Base-by-base conservation (phyloP, 441 rosid genomes). In the Pelargonium australe region DNA sequence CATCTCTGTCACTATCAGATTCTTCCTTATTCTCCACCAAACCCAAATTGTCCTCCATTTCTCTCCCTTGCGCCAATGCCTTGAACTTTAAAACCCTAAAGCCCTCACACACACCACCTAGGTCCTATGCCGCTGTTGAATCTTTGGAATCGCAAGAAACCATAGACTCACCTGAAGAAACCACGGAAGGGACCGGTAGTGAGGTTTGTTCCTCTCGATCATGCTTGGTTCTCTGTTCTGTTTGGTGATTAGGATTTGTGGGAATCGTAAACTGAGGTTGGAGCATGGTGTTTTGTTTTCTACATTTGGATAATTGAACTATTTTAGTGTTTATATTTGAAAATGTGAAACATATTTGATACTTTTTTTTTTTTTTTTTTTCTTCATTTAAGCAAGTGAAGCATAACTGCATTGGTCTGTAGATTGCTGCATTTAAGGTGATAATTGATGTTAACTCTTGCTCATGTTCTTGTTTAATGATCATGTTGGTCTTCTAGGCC, bases 121-220 rank as follows among this genome's bases (percentile, higher is more conserved):
- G 78, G 83, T 72, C 83, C 69, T 82, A 75, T 70, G 87, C 92
- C 1, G 85, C 88, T 72, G 85, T 90, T 1, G 92, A 88, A 73
- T 75, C 81, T 72, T 63, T 89, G 79, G 81, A 82, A 20, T 20
- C 23, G 23, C 23, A 20, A 20, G 23, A 20, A 20, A 20, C 23
- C 23, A 20, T 20, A 20, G 23, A 20, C 23, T 67, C 78, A 60
- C 77, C 51, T 45, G 51, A 77, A 66, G 90, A 83, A 58, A 62
- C 71, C 68, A 63, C 78, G 37, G 87, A 79, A 62, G 84, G 63
- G 69, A 2, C 61, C 37, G 53, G 41, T 75, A 9, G 11, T 47
- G 72, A 75, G 80, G 83, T 82, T 71, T 43, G 71, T 63, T 2
- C 44, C 82, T 64, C 37, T 58, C 63, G 77, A 67, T 4, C 70